These are phyloP conservation scores for Hordeum pubiflorum DNA, from an alignment of 202 grass and related monocot species.

Conservation along the genomic window DNA sequence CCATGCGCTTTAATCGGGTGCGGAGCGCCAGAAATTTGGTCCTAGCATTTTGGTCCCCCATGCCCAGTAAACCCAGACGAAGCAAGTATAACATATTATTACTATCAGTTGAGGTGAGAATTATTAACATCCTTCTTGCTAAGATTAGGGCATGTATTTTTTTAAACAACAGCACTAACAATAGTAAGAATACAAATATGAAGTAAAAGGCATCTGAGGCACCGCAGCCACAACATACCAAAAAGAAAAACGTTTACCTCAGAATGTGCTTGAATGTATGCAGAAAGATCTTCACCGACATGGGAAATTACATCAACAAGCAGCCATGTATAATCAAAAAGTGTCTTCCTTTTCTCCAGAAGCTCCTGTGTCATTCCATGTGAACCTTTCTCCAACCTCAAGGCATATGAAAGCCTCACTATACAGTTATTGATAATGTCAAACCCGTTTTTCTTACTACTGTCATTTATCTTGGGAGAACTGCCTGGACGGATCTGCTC, in stretches of 20 bases:
- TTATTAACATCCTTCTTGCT: too few relatives aligned
- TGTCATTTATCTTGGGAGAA: constrained; percentile 13
- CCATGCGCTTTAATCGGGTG: too few relatives aligned
- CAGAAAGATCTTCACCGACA: not conserved
- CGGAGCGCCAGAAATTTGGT: not conserved
- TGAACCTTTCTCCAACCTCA: constrained; percentile 2
- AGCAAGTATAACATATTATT: not conserved
- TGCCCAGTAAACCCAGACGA: too few relatives aligned
- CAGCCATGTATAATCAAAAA: not conserved
- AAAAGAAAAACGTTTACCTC: constrained; percentile 11
- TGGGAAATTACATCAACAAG: constrained; percentile 17
- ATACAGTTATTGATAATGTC: not conserved
- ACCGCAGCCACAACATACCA: not conserved
- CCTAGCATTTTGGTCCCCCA: not conserved
- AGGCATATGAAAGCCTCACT: not conserved
- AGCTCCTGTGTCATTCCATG: not conserved
- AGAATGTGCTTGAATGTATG: constrained; percentile 25
- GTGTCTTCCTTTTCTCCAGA: not conserved
- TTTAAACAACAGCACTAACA: not conserved
- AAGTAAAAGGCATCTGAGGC: not conserved
- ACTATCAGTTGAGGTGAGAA: too few relatives aligned
- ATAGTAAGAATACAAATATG: not conserved
- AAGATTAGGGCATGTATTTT: not conserved
- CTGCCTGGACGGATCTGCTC: not conserved
- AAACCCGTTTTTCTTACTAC: not conserved